Evolutionary conservation across 2,329 filamentous ascomycete genomes (phyloP), one percentile per base, ranked within the genome.

Genomic region (Hypoxylon sp.): DNA sequence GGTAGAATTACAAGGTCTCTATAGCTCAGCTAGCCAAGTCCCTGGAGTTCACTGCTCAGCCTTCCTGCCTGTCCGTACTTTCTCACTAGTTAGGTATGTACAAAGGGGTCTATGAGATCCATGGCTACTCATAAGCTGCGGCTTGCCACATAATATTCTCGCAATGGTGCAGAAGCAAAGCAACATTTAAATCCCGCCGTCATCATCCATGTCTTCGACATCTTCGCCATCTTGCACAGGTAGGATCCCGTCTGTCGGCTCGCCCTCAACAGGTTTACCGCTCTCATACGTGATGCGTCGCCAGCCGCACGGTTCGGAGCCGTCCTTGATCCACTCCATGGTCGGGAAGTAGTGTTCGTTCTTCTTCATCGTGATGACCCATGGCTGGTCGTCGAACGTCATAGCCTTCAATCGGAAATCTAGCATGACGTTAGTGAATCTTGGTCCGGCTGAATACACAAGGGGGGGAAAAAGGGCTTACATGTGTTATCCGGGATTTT

Each of bases 351-450:
- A 99, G 80, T 99, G 96, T 77, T 99, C 95, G 73, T 97, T 97
- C 87, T 98, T 98, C 89, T 99, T 99, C 92, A 99, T 97, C 7
- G 96, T 99, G 39, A 96, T 93, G n/a, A 99, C 94, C 94, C 96
- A 99, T 2, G 95, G 95, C 8, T 99, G 94, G 74, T 96, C 97
- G 78, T 99, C 96, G 75, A 99, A 99, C 0, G 96, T 98, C 78
- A 98, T 93, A n/a, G 96, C 93, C 78, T 95, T 94, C 56, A 99
- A 85, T 16, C 96, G 90, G 88, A 99, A 99, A 81, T 99, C 89
- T 91, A 61, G 21, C 19, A 25, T 25, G 6, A 58, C 72, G 62
- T 75, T 67, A 76, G 70, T 48, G 32, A 62, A 51, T 41, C 43
- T 23, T 60, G 68, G 14, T 47, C 12, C 3, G 3, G 19, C 25